Conservation (phyloP, 371 early-diverging fungal species). For the Mycotypha africana region DNA sequence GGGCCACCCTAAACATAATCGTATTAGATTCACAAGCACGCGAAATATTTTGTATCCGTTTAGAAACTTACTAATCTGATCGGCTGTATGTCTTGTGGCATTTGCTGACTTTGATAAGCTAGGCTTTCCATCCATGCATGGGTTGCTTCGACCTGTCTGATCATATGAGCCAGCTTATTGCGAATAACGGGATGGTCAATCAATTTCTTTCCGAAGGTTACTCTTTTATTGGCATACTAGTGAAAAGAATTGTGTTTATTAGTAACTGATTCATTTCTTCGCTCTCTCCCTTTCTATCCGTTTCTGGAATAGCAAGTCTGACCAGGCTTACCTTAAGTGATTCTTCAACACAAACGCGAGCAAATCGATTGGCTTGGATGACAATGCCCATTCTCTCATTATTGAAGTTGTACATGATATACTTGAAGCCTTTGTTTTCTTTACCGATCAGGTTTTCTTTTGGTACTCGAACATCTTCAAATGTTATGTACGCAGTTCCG, state of each 20-base stretch:
- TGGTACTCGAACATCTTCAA: constrained; percentile 80
- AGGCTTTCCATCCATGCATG: constrained; percentile 61
- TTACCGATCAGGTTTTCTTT: constrained; percentile 74
- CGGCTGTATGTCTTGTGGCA: constrained; percentile 49
- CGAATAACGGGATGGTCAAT: constrained; percentile 62
- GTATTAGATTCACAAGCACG: not conserved
- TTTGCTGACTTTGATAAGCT: constrained; percentile 41
- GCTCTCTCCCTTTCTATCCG: no score
- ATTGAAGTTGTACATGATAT: constrained; percentile 66
- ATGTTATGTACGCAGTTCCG: constrained; percentile 65
- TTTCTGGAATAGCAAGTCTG: no score
- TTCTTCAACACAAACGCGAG: constrained; percentile 80
- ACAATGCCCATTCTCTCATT: constrained; percentile 73
- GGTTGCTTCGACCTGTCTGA: constrained; percentile 59
- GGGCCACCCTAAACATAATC: constrained; percentile 42
- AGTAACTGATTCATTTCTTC: no score
- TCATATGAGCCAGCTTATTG: constrained; percentile 65
- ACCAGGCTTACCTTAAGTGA: no score
- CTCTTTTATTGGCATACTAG: constrained; percentile 77
- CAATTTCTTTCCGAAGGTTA: constrained; percentile 76
- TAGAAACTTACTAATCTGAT: constrained; percentile 45
- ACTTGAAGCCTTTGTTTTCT: constrained; percentile 82
- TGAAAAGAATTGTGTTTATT: no score
- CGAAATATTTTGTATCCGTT: not conserved
- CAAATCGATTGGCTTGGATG: constrained; percentile 75